These are phyloP conservation scores for Boletus rufocinnamomeus DNA, from an alignment of 768 basidiomycete species.

Conservation along the genomic window DNA sequence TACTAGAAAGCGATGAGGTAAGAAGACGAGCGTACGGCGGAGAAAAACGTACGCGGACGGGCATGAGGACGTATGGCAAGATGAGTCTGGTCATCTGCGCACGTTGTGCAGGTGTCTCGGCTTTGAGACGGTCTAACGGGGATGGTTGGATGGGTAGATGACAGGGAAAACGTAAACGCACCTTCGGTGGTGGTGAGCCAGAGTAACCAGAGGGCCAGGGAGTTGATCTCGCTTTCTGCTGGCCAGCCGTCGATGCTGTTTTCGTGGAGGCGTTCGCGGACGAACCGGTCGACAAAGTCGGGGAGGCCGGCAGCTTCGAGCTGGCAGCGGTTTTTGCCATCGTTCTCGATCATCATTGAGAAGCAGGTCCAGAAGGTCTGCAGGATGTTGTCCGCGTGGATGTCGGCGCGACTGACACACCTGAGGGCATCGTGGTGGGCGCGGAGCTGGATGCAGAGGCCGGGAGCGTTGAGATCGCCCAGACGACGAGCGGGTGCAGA, in stretches of 20 bases:
- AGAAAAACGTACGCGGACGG: constrained; percentile 43
- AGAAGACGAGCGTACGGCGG: neutral
- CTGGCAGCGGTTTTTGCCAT: constrained; percentile 62
- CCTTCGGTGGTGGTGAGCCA: constrained; percentile 61
- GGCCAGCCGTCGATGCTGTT: constrained; percentile 55
- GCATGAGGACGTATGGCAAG: constrained; percentile 49
- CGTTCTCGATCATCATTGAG: constrained; percentile 65
- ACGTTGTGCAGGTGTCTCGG: constrained; percentile 32
- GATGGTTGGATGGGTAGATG: constrained; percentile 20
- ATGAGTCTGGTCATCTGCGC: constrained; percentile 36
- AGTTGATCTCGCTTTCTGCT: constrained; percentile 46
- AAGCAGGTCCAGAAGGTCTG: constrained; percentile 48
- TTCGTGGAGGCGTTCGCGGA: constrained; percentile 51
- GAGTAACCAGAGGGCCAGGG: constrained; percentile 61
- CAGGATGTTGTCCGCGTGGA: constrained; percentile 1
- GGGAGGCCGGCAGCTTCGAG: constrained; percentile 54
- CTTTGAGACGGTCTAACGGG: constrained; percentile 31
- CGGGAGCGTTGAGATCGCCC: constrained; percentile 38
- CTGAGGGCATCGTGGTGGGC: constrained; percentile 34
- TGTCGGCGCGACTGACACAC: no score
- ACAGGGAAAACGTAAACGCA: constrained; percentile 29
- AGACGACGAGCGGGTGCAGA: constrained; percentile 55
- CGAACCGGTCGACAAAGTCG: constrained; percentile 45
- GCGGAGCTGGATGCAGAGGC: constrained; percentile 42
- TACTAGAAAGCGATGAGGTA: constrained; percentile 42